A percentile compares a stretch with the other conserved stretches of the same genome.
phyloP scores from a whole-genome alignment of 257 asterid genomes.

The Nicotiana tomentosiformis region DNA sequence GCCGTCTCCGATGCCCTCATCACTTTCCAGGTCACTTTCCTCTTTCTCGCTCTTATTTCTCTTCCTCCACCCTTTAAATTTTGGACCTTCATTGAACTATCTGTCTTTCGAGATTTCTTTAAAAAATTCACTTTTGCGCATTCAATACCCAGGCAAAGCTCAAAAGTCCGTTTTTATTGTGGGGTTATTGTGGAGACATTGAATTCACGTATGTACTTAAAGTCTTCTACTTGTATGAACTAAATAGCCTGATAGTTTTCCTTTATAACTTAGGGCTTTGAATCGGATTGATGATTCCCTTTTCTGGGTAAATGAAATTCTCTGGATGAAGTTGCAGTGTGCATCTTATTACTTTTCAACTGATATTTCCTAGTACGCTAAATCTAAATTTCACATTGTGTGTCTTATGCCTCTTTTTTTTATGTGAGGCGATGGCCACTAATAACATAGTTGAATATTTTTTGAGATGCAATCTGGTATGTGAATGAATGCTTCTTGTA shows the following conservation, averaged over 20 bases:
- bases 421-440: neutral
- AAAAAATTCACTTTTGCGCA: neutral
- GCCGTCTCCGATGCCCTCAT: conserved; percentile 81
- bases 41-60: neutral
- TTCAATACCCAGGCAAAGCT: neutral
- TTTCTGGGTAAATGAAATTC: neutral
- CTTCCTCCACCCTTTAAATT: too few relatives aligned
- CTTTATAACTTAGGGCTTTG: neutral
- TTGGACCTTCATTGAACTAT: too few relatives aligned
- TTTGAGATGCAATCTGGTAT: neutral
- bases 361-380: neutral
- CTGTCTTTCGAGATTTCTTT: too few relatives aligned
- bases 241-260: neutral
- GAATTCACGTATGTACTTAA: neutral
- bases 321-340: neutral
- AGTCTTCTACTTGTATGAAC: neutral
- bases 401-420: neutral
- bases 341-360: neutral
- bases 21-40: conserved; percentile 63
- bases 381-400: neutral
- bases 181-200: neutral
- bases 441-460: neutral
- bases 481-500: neutral
- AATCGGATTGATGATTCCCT: neutral
- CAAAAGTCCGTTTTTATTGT: too few relatives aligned